Evolutionary conservation across 148 eudicot species (phyloP).

Genomic region (Camellia sinensis): DNA sequence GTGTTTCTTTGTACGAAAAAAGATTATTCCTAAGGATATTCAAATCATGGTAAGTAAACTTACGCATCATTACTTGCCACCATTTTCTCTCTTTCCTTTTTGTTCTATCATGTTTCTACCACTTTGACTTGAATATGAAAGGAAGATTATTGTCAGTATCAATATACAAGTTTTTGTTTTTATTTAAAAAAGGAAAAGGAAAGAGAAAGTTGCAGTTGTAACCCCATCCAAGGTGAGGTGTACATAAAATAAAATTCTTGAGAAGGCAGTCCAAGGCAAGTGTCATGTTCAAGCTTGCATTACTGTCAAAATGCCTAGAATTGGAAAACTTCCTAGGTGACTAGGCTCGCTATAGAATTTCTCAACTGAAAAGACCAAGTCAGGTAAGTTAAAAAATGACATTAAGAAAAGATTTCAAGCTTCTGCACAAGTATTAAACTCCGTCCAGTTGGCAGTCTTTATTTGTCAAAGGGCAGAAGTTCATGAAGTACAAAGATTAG

Average conservation of each 20-base stretch:
- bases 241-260: background rate
- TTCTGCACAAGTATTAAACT: background rate
- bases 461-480: background rate
- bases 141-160: background rate
- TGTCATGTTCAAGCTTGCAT: background rate
- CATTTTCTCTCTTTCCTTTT: no score
- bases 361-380: background rate
- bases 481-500: background rate
- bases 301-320: background rate
- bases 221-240: background rate
- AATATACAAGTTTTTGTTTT: background rate
- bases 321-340: background rate
- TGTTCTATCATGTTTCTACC: background rate
- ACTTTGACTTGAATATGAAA: no score
- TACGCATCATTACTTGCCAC: no score
- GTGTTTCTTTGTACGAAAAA: background rate
- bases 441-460: background rate
- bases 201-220: background rate
- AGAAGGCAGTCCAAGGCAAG: background rate
- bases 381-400: background rate
- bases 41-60: no score
- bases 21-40: no score
- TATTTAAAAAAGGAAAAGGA: background rate
- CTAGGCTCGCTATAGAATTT: background rate
- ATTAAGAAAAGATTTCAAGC: background rate